A percentile compares a stretch with the other conserved stretches of the same genome.
phyloP scores from a whole-genome alignment of 2,329 filamentous ascomycete species.

The Ampelomyces quisqualis region DNA sequence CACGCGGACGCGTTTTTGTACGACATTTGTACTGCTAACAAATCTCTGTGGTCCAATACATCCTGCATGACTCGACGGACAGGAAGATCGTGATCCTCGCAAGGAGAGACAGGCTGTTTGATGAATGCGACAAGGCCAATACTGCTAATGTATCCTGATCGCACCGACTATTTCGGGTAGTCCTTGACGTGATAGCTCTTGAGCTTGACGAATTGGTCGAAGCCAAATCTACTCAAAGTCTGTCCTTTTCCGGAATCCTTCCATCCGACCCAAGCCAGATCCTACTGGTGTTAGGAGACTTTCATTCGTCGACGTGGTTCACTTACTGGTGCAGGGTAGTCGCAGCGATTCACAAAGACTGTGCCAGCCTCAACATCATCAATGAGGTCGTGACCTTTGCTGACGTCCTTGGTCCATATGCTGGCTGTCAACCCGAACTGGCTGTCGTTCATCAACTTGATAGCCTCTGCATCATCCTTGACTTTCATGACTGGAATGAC shows the following conservation, averaged over 20 bases:
- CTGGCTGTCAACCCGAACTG: slow-evolving; percentile 94
- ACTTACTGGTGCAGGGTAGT: slow-evolving; percentile 87
- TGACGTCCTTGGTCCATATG: slow-evolving; percentile 90
- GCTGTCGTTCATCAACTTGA: slow-evolving; percentile 89
- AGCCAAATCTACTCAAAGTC: slow-evolving; percentile 85
- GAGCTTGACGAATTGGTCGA: slow-evolving; percentile 92
- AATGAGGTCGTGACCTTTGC: slow-evolving; percentile 71
- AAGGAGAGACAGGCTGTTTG: slow-evolving; percentile 20
- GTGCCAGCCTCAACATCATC: slow-evolving; percentile 88
- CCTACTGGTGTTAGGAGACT: slow-evolving; percentile 52
- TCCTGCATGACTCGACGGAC: background rate
- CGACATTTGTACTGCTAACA: slow-evolving; percentile 2
- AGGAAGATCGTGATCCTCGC: background rate
- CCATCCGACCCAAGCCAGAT: slow-evolving; percentile 96
- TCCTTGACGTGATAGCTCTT: slow-evolving; percentile 96
- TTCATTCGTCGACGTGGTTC: background rate
- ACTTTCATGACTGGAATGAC: slow-evolving; percentile 91
- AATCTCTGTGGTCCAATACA: background rate
- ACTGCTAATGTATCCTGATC: slow-evolving; percentile 13
- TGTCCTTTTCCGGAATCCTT: slow-evolving; percentile 94
- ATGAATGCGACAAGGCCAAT: slow-evolving; percentile 9
- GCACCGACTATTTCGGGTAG: slow-evolving; percentile 55
- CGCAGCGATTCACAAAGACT: slow-evolving; percentile 92
- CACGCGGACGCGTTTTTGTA: slow-evolving; percentile 20
- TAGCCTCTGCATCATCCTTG: slow-evolving; percentile 74